Base-by-base conservation (phyloP, 805 yeast genomes). In the Yarrowia sp. region DNA sequence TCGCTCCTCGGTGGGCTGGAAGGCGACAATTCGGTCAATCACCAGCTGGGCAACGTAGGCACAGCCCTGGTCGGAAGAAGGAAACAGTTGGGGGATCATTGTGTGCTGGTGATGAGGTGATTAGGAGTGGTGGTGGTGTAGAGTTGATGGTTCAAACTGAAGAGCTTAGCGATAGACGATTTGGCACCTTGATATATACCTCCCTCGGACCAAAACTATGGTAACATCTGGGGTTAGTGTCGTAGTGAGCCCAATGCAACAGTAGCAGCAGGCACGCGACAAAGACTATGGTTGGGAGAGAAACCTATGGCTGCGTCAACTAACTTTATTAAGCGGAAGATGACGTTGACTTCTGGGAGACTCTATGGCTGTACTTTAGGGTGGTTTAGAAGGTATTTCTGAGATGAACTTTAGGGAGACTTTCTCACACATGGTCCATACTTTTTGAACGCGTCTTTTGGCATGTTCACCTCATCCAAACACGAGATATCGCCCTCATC, bases 1-100 rank as follows among this genome's bases (percentile, higher is more conserved):
- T 46, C 72, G 77, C 1, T 68, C 64, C 3, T 79, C 69, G 12
- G 84, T 77, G 14, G 87, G 86, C 1, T 66, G 67, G 66, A 82
- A 83, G 0, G 68, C 71, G 66, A 75, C 81, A 71, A 84, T 83
- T 63, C 71, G 73, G 41, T 71, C 67, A 17, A 81, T 76, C 33
- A 84, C 80, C 70, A 81, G 75, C 44, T 77, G 75, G 19, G 86
- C 86, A 69, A 77, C 52, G 69, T 73, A 35, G 81, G 78, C 62
- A 66, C 72, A 69, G 56, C 69, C 72, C 9, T 54, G 67, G 19
- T 46, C 64, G 11, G 68, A 54, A 24, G 66, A 21, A 32, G 49
- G 30, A 51, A 68, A 68, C 26, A 67, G 61, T 38, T 65, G 56
- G 10, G 68, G 58, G 41, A 51, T 51, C 58, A 51, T 51, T 14